Percentiles rank a stretch among this genome's conserved stretches.
phyloP scores from a whole-genome alignment of 176 grass and related monocot species.

The Aegilops speltoides region DNA sequence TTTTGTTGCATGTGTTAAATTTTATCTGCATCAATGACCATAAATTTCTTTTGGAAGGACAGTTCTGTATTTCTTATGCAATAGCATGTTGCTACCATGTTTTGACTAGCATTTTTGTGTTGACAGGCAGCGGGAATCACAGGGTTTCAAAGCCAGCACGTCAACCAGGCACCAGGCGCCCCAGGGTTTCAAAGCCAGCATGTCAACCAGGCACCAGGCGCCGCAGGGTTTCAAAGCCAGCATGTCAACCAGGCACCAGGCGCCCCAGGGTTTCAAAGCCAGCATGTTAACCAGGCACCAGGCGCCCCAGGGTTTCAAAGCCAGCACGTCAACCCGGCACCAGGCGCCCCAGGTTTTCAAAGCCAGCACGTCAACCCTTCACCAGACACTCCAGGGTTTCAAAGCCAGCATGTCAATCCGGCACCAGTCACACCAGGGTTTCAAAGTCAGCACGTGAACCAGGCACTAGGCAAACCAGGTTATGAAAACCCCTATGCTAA shows the following conservation, averaged over 20 bases:
- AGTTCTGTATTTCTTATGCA: conserved; percentile 7
- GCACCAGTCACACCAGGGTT: neutral
- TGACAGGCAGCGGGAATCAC: neutral
- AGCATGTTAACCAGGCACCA: neutral
- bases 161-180: conserved; percentile 5
- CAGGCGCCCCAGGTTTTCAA: conserved; percentile 14
- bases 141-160: conserved; percentile 21
- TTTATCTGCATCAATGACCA: neutral
- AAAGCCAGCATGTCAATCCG: neutral
- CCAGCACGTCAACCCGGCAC: conserved; percentile 11
- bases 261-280: neutral
- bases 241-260: neutral
- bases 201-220: conserved; percentile 2
- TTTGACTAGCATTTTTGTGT: conserved; percentile 3
- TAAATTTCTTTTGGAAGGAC: neutral
- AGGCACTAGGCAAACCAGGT: neutral
- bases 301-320: conserved; percentile 16
- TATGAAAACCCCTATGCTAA: conserved; percentile 30
- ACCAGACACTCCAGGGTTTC: neutral
- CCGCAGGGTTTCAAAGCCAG: neutral
- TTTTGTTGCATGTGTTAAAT: neutral
- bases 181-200: conserved; percentile 2
- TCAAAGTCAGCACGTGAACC: conserved; percentile 29
- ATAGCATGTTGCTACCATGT: neutral
- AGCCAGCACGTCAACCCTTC: neutral